Base-by-base conservation (phyloP, 1,284 basidiomycete species). In the Papiliotrema nemorosa region DNA sequence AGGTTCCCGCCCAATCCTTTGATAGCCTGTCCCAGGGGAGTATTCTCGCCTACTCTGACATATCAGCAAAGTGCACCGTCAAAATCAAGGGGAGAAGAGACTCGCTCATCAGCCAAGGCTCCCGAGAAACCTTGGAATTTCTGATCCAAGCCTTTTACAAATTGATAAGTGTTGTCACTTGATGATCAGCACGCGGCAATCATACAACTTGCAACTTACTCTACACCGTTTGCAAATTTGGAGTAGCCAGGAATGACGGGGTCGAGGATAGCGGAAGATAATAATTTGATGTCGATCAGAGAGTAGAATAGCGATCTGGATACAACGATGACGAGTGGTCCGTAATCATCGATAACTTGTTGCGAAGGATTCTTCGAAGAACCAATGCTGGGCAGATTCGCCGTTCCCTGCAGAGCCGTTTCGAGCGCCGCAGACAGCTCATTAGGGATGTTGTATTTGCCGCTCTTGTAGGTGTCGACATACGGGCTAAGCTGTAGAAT, bases 231-330 rank as follows among this genome's bases (percentile, higher is more conserved):
- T 5, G 20, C 39, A 40, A 40, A 40, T 20, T 40, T 40, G 21
- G 13, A 9, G 39, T 3, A 29, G 16, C 37, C 31, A 25, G 38
- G 20, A 34, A 22, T 12, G 26, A 40, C 22, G 7, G 22, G 29
- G 29, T 34, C 38, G 37, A 41, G 16, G 22, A 4, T 42, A 18
- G 20, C 47, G 25, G 20, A 14, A 27, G 13, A 26, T 7, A 48
- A 24, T 10, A 48, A 26, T 29, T 48, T 48, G 47, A 48, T 37
- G 29, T 48, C 47, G 29, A 48, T 48, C 5, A 41, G 13, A 10
- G 47, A 18, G 36, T 41, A 48, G 2, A 4, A 2, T 12, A 48
- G 26, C n/a, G 26, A 39, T 25, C 21, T 12, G 3, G 47, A 21
- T 24, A 48, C 37, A 18, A 34, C 38, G 2, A 25, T 29, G n/a